Base-by-base conservation (phyloP, 805 yeast species). In the Pichia rugopelliculosa region DNA sequence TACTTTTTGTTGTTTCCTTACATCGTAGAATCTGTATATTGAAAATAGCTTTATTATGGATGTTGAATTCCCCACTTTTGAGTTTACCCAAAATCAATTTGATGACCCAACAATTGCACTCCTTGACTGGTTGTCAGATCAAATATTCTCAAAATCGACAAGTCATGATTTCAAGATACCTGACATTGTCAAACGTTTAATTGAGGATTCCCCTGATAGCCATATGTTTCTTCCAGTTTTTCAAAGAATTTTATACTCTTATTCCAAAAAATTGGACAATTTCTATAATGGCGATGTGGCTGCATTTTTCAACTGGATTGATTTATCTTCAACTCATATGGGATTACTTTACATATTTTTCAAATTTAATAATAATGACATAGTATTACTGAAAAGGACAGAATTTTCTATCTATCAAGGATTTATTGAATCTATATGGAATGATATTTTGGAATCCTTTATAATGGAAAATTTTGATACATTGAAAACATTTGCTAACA, bases 131-230 rank as follows among this genome's bases (percentile, higher is more conserved):
- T 30, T 30, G 34, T 30, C 34, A 6, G 9, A n/a, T n/a, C 34
- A 30, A 10, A n/a, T 30, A 6, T 30, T 30, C n/a, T 30, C 34
- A 7, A 30, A 30, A 30, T 30, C 34, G 6, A n/a, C 34, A 5
- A 30, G 15, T n/a, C 34, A 15, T 30, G 34, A 15, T 30, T 30
- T n/a, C n/a, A n/a, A 30, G 6, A 30, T 18, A 2, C 51, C 65
- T 7, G 42, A 56, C 24, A 37, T 62, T 38, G 58, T 62, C 4
- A 53, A 50, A 24, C 55, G 51, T 39, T 49, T 57, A 3, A 41
- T 59, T 2, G 45, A 56, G 24, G 55, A 22, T 20, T 20, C 44
- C 3, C 15, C 23, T 5, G 36, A 48, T 15, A 20, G 42, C 13
- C 44, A 44, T 12, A 26, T 27, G 3, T 48, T 26, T 27, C 21